Percentiles rank a stretch among this genome's conserved stretches.
These are phyloP conservation scores for Actinomortierella wolfii DNA, from an alignment of 371 early-diverging fungal genomes.

Conservation along the genomic window DNA sequence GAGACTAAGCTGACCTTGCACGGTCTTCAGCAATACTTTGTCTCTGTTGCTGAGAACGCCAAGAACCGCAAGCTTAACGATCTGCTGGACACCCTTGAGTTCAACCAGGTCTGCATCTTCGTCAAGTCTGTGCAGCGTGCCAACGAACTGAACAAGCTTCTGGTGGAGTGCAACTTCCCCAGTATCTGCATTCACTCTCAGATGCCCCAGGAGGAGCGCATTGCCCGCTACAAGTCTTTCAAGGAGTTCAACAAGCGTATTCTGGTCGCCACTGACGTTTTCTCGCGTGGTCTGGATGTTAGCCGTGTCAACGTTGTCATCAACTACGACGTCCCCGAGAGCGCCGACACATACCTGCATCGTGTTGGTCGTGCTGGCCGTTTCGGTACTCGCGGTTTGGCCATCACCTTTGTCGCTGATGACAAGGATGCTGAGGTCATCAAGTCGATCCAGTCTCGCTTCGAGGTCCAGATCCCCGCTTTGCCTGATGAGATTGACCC, in stretches of 20 bases:
- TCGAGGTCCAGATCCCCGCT: constrained; percentile 93
- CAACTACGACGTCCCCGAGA: constrained; percentile 98
- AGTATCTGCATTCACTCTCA: constrained; percentile 92
- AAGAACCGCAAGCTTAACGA: constrained; percentile 96
- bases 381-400: constrained; percentile 99
- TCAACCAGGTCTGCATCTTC: constrained; percentile 98
- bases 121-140: constrained; percentile 93
- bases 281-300: constrained; percentile 99
- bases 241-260: constrained; percentile 94
- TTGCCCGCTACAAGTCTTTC: constrained; percentile 93
- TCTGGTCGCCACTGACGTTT: constrained; percentile 98
- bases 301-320: constrained; percentile 99
- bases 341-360: constrained; percentile 96
- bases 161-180: constrained; percentile 92
- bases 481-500: constrained; percentile 90
- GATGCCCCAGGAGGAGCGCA: constrained; percentile 90
- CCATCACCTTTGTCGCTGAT: constrained; percentile 95
- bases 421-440: constrained; percentile 84
- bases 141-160: constrained; percentile 84
- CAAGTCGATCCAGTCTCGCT: constrained; percentile 92
- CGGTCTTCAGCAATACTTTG: constrained; percentile 96
- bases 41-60: constrained; percentile 82
- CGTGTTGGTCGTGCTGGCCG: constrained; percentile 99
- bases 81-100: constrained; percentile 92
- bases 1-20: constrained; percentile 98